Evolutionary conservation across 495 filamentous ascomycete genomes (phyloP).

Genomic region (Hypoxylon fragiforme): DNA sequence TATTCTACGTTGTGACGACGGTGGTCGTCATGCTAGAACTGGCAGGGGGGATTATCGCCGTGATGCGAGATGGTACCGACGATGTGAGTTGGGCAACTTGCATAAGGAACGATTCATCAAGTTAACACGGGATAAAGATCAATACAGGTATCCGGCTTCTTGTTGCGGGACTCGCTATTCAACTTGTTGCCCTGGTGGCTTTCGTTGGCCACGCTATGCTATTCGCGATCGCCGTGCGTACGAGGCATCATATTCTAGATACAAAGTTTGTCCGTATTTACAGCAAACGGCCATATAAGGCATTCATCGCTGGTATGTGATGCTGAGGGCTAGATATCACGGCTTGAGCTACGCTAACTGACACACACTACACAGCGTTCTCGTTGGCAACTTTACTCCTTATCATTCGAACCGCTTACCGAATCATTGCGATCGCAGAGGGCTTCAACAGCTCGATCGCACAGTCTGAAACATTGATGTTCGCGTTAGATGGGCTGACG

Average conservation of each 20-base stretch:
- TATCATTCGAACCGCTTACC: conserved; percentile 39
- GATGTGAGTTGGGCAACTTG: conserved; percentile 15
- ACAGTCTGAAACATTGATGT: conserved; percentile 30
- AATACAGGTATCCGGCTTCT: conserved; percentile 39
- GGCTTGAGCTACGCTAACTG: conserved; percentile 5
- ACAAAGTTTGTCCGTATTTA: conserved; percentile 38
- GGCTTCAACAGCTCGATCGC: conserved; percentile 27
- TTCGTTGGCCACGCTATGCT: conserved; percentile 38
- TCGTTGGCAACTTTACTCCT: conserved; percentile 38
- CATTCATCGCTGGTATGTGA: conserved; percentile 42
- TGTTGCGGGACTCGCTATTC: conserved; percentile 43
- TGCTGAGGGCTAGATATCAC: neutral
- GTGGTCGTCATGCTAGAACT: conserved; percentile 43
- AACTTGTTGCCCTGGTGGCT: conserved; percentile 37
- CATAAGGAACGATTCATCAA: neutral
- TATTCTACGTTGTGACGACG: conserved; percentile 38
- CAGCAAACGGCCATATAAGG: conserved; percentile 38
- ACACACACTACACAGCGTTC: conserved; percentile 22
- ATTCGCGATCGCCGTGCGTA: conserved; percentile 38
- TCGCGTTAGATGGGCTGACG: conserved; percentile 45
- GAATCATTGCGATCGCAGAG: conserved; percentile 33
- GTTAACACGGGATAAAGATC: conserved; percentile 36
- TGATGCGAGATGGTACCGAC: conserved; percentile 7
- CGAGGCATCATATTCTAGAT: conserved; percentile 40
- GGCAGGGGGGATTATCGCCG: conserved; percentile 35